Conservation (phyloP, 257 asterid species). For the Sherardia arvensis region DNA sequence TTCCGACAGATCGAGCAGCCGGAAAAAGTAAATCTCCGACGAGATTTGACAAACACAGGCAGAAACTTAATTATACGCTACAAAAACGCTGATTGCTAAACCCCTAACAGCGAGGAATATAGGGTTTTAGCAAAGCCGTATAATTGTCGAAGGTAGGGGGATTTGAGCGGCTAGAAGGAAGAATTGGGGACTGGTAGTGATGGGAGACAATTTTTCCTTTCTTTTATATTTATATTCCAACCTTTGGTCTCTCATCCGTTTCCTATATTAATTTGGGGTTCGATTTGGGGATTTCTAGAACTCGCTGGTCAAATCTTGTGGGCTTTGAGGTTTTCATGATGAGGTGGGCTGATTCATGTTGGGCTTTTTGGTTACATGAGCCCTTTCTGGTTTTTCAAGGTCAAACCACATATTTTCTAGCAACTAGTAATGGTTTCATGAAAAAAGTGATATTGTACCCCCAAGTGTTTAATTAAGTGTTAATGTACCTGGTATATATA, state of each 20-base stretch:
- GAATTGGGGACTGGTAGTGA: not conserved
- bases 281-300: not conserved
- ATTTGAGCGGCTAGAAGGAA: not conserved
- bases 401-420: too few species aligned
- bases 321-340: not conserved
- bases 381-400: too few species aligned
- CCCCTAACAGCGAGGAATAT: not conserved
- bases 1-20: conserved; percentile 16
- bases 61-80: not conserved
- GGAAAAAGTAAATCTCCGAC: not conserved
- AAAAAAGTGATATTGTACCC: too few species aligned
- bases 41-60: not conserved
- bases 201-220: not conserved
- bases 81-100: not conserved
- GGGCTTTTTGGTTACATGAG: too few species aligned
- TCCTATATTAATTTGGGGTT: not conserved
- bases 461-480: too few species aligned
- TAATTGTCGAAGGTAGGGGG: not conserved
- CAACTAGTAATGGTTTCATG: too few species aligned
- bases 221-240: not conserved
- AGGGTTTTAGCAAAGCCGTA: not conserved
- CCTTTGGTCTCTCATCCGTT: not conserved
- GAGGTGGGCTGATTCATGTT: not conserved
- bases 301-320: not conserved
- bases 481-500: too few species aligned